Evolutionary conservation across 805 yeast species (phyloP), one percentile per base, ranked within the genome.

Genomic region (Candida alai): DNA sequence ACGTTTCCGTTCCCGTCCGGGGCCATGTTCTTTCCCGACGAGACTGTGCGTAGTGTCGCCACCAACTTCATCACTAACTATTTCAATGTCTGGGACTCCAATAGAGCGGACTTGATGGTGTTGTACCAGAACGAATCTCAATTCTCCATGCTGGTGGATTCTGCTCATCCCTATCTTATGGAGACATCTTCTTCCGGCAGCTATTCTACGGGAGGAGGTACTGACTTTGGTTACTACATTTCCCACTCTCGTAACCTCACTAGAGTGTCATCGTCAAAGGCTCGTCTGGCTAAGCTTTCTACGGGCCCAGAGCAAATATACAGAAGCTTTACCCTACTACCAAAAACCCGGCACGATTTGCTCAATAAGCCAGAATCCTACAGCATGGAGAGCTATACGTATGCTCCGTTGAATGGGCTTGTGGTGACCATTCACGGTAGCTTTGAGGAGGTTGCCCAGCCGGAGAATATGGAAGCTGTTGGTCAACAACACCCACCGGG

Each of bases 91-190:
- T 93, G 95, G 95, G 98, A 93, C 61, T 48, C 72, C 5, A 78
- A 84, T 51, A 66, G 98, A 40, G 49, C 68, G 7, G 89, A 81
- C 37, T 65, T 93, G 31, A 54, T 82, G 56, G 70, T 73, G 27
- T 64, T 93, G 19, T 93, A 93, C 54, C 86, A 93, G 34, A 74
- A 75, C 30, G 83, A 81, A 49, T 86, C 97, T 0, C 85, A 83
- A 52, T 90, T 93, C 49, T 88, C 97, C 0, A 54, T 83, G 35
- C 82, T 84, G 40, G 77, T 81, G 15, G 94, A 87, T 58, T 65
- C 85, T 1, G 63, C 79, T 0, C 81, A 82, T 28, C 90, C 95
- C 6, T 67, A 73, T 34, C 20, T 39, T 10, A 26, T 51, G 24
- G 45, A 47, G 10, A 18, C 38, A 12, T 39, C 25, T 21, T 33